Conservation (phyloP, 2,329 filamentous ascomycete genomes). For the Monilinia vaccinii-corymbosi region DNA sequence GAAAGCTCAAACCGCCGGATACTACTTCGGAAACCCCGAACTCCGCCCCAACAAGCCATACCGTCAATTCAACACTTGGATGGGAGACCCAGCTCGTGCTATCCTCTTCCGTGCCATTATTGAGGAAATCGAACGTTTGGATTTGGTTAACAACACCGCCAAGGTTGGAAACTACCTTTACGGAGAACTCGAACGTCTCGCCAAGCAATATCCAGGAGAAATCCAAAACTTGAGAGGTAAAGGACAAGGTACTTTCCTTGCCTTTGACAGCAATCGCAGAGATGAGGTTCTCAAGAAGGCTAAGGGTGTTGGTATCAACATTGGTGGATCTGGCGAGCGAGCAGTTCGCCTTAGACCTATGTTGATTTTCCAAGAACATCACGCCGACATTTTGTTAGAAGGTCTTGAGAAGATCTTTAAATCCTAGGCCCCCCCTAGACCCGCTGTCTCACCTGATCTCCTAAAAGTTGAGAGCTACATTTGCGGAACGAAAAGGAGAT, state of each 20-base stretch:
- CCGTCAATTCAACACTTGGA: conserved; percentile 84
- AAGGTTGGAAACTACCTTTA: conserved; percentile 58
- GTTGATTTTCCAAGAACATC: conserved; percentile 80
- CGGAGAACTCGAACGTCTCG: conserved; percentile 51
- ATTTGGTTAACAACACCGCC: conserved; percentile 57
- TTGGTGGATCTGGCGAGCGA: conserved; percentile 62
- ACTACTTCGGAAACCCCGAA: conserved; percentile 69
- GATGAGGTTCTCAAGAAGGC: conserved; percentile 62
- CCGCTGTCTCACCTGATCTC: not conserved
- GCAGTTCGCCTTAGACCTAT: conserved; percentile 70
- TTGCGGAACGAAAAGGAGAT: not conserved
- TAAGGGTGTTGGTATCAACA: conserved; percentile 65
- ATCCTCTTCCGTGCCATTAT: conserved; percentile 72
- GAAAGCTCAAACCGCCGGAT: conserved; percentile 78
- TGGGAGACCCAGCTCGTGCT: conserved; percentile 71
- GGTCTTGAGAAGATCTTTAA: conserved; percentile 52
- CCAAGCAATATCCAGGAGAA: conserved; percentile 56
- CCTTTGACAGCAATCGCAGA: conserved; percentile 63
- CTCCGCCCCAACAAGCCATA: conserved; percentile 74
- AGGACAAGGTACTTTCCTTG: conserved; percentile 70
- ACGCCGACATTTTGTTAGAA: conserved; percentile 78
- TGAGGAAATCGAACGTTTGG: conserved; percentile 59
- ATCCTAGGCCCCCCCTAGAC: conserved; percentile 13
- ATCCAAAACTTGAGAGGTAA: conserved; percentile 69
- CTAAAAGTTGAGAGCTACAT: not conserved